phyloP scores from a whole-genome alignment of 139 green algal genomes.

The Closterium sp. region DNA sequence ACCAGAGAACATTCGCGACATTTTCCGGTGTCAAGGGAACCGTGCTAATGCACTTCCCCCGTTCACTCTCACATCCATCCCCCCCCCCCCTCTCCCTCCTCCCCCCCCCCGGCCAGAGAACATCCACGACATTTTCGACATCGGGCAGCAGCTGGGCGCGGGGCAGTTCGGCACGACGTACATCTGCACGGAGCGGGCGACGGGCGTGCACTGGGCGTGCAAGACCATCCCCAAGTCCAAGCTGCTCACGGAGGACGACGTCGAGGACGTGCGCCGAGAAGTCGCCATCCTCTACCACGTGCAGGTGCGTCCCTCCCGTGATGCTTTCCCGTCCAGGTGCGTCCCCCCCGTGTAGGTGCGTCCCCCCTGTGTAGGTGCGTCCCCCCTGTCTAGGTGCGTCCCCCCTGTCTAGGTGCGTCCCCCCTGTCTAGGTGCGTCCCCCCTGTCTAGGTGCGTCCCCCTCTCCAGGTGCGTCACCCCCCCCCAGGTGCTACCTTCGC shows the following conservation, averaged over 20 bases:
- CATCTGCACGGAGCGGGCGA: background rate
- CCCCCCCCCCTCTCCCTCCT: too few species aligned
- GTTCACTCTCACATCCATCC: background rate
- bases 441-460: too few species aligned
- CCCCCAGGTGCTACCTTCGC: too few species aligned
- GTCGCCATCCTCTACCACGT: constrained; percentile 86
- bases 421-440: too few species aligned
- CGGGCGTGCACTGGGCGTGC: constrained; percentile 68
- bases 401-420: too few species aligned
- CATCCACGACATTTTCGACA: constrained; percentile 6
- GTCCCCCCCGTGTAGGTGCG: background rate
- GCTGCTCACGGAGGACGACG: constrained; percentile 76
- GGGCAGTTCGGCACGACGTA: constrained; percentile 41
- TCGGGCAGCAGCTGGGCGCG: constrained; percentile 14
- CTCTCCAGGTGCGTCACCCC: too few species aligned
- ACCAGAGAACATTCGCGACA: too few species aligned
- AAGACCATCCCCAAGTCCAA: constrained; percentile 92
- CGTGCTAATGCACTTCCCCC: background rate
- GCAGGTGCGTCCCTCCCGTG: constrained; percentile 63
- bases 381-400: constrained; percentile 74
- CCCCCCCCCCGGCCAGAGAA: background rate
- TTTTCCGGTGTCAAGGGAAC: background rate
- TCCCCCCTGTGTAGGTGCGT: constrained; percentile 72
- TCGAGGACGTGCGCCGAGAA: constrained; percentile 77
- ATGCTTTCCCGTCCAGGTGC: constrained; percentile 59